Evolutionary conservation across 2,329 filamentous ascomycete species (phyloP).

Genomic region (Fusarium penzigii): DNA sequence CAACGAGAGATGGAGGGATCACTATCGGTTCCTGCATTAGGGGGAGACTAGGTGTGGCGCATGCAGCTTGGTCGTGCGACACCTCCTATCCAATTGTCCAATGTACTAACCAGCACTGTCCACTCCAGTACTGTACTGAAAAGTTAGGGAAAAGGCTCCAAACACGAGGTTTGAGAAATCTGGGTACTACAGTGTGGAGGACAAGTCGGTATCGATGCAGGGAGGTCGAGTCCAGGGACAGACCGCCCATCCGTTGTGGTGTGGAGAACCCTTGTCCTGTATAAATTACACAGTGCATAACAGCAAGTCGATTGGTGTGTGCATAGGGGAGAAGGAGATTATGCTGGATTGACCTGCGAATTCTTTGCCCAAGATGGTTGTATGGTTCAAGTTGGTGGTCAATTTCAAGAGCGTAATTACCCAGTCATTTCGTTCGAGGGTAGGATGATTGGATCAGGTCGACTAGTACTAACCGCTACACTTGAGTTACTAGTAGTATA

Average conservation of each 20-base stretch:
- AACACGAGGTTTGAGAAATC: neutral
- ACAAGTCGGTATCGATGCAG: conserved; percentile 9
- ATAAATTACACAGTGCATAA: conserved; percentile 3
- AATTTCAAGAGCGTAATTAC: neutral
- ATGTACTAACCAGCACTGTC: too few relatives aligned
- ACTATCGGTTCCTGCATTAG: conserved; percentile 31
- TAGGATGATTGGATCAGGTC: too few relatives aligned
- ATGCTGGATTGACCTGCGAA: too few relatives aligned
- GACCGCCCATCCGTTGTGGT: conserved; percentile 15
- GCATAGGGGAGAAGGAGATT: neutral
- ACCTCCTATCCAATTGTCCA: neutral
- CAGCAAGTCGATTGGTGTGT: neutral
- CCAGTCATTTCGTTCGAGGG: neutral
- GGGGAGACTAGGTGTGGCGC: conserved; percentile 11
- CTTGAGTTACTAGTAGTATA: neutral
- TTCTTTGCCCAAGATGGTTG: too few relatives aligned
- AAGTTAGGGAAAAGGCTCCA: neutral
- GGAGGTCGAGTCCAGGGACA: conserved; percentile 10
- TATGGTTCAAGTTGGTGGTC: neutral
- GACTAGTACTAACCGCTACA: too few relatives aligned
- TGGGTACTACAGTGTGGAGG: neutral
- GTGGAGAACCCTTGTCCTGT: conserved; percentile 4
- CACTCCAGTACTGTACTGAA: too few relatives aligned
- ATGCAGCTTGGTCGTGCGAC: conserved; percentile 7
- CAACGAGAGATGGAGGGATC: neutral